phyloP scores from a whole-genome alignment of 306 rosid genomes.

The Sechiopsis laciniata region DNA sequence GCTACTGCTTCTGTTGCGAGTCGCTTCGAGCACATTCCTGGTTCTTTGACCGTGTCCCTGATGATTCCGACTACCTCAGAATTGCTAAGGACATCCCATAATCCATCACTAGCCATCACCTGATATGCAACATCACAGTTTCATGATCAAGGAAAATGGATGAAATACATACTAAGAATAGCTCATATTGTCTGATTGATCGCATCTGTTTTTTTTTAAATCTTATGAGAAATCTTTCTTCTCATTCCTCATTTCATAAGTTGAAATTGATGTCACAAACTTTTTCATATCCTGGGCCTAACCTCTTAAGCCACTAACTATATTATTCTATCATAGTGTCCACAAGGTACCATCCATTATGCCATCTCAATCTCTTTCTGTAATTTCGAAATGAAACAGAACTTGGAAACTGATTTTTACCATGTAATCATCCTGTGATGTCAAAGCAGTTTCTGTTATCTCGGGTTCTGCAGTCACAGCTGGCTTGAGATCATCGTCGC shows the following conservation, averaged over 20 bases:
- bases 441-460: constrained; percentile 54
- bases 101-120: constrained; percentile 96
- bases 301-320: background rate
- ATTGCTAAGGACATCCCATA: constrained; percentile 81
- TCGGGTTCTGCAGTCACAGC: constrained; percentile 97
- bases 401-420: constrained; percentile 31
- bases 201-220: background rate
- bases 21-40: constrained; percentile 91
- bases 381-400: background rate
- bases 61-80: constrained; percentile 58
- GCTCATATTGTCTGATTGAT: background rate
- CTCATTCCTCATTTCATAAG: constrained; percentile 3
- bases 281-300: background rate
- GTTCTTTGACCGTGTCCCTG: constrained; percentile 78
- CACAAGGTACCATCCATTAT: no score
- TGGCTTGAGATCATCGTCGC: constrained; percentile 89
- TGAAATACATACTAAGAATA: background rate
- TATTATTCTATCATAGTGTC: background rate
- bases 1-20: constrained; percentile 82
- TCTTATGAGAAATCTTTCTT: background rate
- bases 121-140: constrained; percentile 21
- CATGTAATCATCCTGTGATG: constrained; percentile 67
- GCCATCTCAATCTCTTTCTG: background rate
- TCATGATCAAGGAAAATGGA: constrained; percentile 1
- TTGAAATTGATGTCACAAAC: background rate